phyloP scores from a whole-genome alignment of 495 filamentous ascomycete genomes.

The Chaetomidium leptoderma region DNA sequence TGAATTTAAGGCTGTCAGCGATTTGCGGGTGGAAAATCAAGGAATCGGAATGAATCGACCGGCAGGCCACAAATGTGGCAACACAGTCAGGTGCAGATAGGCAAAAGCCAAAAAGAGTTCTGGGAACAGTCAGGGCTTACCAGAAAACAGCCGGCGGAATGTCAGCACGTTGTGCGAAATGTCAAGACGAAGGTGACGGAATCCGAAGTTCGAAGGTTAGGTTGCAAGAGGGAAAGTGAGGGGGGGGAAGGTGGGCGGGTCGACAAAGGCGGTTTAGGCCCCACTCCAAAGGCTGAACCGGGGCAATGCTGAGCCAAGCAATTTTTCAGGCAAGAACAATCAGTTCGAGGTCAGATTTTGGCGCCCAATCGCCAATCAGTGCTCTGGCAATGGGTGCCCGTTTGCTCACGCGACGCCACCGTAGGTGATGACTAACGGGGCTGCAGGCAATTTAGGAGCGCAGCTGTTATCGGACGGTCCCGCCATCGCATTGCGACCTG shows the following conservation, averaged over 20 bases:
- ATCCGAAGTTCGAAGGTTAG: slow-evolving; percentile 19
- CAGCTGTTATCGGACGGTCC: slow-evolving; percentile 4
- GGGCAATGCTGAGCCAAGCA: slow-evolving; percentile 17
- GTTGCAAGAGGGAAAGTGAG: slow-evolving; percentile 30
- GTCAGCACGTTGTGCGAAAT: background rate
- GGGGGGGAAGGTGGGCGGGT: slow-evolving; percentile 25
- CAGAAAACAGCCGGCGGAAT: background rate
- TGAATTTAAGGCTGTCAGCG: slow-evolving; percentile 31
- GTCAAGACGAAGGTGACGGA: slow-evolving; percentile 18
- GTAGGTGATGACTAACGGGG: slow-evolving; percentile 4
- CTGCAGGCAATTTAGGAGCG: background rate
- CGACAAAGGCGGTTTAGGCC: slow-evolving; percentile 27
- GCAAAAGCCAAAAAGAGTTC: background rate
- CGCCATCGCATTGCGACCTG: background rate
- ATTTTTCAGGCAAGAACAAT: slow-evolving; percentile 30
- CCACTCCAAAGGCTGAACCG: slow-evolving; percentile 20
- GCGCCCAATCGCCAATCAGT: slow-evolving; percentile 25
- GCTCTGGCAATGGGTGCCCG: background rate
- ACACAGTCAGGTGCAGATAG: background rate
- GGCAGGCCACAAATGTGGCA: background rate
- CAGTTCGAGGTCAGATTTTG: slow-evolving; percentile 12
- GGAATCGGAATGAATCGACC: slow-evolving; percentile 29
- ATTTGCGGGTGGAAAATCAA: slow-evolving; percentile 25
- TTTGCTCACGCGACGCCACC: slow-evolving; percentile 13
- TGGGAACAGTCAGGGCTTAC: slow-evolving; percentile 18